phyloP scores from a whole-genome alignment of 139 green algal species.

The Chlorella vulgaris region DNA sequence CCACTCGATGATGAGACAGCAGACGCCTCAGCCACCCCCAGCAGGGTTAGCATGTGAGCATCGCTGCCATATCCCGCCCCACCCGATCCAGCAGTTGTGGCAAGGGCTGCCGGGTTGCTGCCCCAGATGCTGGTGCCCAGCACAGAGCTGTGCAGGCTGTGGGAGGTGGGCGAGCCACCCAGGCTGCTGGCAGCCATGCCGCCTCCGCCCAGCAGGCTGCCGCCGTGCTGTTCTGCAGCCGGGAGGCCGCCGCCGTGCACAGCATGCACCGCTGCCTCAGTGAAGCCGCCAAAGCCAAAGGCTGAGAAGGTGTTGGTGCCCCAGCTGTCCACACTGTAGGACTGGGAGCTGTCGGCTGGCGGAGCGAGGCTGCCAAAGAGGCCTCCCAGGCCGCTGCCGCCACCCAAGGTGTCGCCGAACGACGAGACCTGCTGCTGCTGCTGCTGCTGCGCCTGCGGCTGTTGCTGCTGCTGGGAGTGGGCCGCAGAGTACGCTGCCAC shows the following conservation, averaged over 20 bases:
- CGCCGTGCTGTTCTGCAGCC: too few relatives aligned
- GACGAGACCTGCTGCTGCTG: neutral
- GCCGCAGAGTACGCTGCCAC: too few relatives aligned
- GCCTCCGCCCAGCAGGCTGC: conserved; percentile 5
- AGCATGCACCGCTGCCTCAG: conserved; percentile 15
- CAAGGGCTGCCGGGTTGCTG: neutral
- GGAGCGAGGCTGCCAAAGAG: conserved; percentile 18
- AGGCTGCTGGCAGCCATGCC: neutral
- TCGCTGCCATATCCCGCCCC: neutral
- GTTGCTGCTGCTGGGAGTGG: conserved; percentile 17
- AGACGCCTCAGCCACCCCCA: neutral
- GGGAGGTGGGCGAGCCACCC: neutral
- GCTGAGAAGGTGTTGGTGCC: neutral
- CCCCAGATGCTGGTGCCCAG: conserved; percentile 2
- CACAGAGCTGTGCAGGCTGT: neutral
- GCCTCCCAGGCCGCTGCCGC: conserved; percentile 6
- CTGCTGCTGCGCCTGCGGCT: neutral
- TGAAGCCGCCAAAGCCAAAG: conserved; percentile 21
- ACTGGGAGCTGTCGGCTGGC: neutral
- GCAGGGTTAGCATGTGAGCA: neutral
- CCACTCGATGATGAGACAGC: neutral
- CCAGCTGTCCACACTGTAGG: neutral
- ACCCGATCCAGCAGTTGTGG: neutral
- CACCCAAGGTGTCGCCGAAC: neutral
- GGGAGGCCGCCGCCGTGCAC: conserved; percentile 25